phyloP scores from a whole-genome alignment of 2,329 filamentous ascomycete species.

The Penicillium sp. region DNA sequence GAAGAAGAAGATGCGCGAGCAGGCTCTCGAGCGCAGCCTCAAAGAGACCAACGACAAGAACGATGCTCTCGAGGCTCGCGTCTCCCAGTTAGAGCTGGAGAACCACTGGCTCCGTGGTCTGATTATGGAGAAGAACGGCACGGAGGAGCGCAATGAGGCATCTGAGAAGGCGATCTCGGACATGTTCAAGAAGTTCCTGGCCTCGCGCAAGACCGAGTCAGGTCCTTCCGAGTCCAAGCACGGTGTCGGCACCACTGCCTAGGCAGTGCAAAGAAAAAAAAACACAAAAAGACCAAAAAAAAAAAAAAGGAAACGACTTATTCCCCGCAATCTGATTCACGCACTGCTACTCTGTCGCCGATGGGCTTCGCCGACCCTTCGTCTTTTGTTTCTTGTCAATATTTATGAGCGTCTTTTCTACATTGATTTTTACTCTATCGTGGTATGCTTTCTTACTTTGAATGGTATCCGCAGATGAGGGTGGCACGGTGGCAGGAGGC shows the following conservation, averaged over 20 bases:
- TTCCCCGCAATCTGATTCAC: conserved; percentile 16
- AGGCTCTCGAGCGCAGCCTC: conserved; percentile 76
- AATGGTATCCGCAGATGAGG: conserved; percentile 18
- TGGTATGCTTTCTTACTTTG: conserved; percentile 12
- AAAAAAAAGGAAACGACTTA: neutral
- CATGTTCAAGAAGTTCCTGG: conserved; percentile 46
- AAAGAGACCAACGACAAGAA: conserved; percentile 85
- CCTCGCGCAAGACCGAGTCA: conserved; percentile 36
- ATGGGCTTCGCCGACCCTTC: neutral
- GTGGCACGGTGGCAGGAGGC: conserved; percentile 19
- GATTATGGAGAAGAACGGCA: conserved; percentile 74
- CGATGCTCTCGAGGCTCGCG: conserved; percentile 69
- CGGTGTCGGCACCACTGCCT: conserved; percentile 34
- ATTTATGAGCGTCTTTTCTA: conserved; percentile 21
- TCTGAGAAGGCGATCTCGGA: conserved; percentile 50
- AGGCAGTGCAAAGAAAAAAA: conserved; percentile 16
- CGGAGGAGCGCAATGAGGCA: conserved; percentile 34
- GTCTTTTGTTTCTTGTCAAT: conserved; percentile 26
- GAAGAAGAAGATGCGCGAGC: conserved; percentile 95
- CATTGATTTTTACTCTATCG: conserved; percentile 8
- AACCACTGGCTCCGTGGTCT: conserved; percentile 81
- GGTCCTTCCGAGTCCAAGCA: conserved; percentile 37
- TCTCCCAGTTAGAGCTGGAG: conserved; percentile 75
- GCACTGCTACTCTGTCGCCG: conserved; percentile 13
- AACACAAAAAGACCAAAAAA: conserved; percentile 17